Evolutionary conservation across 2,329 filamentous ascomycete species (phyloP).

Genomic region (Fusarium pseudonygamai): DNA sequence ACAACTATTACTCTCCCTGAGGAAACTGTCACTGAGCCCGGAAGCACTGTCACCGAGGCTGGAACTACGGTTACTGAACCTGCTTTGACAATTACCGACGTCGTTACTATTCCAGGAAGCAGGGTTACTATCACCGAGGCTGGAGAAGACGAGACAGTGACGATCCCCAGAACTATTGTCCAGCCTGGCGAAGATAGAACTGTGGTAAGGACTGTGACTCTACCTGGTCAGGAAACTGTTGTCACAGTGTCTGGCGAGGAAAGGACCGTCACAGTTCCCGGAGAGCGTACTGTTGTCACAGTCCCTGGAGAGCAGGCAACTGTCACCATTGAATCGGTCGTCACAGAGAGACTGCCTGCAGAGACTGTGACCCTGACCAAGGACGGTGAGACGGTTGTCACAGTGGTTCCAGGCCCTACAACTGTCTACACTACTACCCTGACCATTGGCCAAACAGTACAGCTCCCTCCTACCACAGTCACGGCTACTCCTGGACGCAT

Average conservation of each 20-base stretch:
- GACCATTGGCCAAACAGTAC: constrained; percentile 43
- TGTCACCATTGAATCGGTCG: constrained; percentile 45
- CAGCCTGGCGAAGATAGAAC: constrained; percentile 25
- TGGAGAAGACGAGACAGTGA: constrained; percentile 24
- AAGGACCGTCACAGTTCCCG: constrained; percentile 36
- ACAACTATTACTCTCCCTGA: constrained; percentile 9
- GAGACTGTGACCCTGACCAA: constrained; percentile 47
- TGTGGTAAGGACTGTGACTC: constrained; percentile 38
- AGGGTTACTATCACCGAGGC: constrained; percentile 24
- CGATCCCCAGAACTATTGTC: constrained; percentile 22
- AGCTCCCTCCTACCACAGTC: constrained; percentile 42
- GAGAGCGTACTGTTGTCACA: constrained; percentile 38
- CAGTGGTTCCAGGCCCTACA: constrained; percentile 41
- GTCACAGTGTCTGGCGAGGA: constrained; percentile 39
- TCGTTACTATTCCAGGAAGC: constrained; percentile 19
- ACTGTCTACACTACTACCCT: constrained; percentile 46
- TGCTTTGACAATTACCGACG: constrained; percentile 21
- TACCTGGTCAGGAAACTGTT: constrained; percentile 34
- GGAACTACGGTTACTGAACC: constrained; percentile 18
- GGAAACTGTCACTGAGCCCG: constrained; percentile 6
- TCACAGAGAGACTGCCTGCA: constrained; percentile 43
- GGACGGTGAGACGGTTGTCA: constrained; percentile 44
- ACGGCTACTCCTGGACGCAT: constrained; percentile 46
- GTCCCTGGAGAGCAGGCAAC: constrained; percentile 36
- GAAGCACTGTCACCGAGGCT: constrained; percentile 6